These are phyloP conservation scores for Colletotrichum incanum DNA, from an alignment of 2,329 filamentous ascomycete species.

Conservation along the genomic window DNA sequence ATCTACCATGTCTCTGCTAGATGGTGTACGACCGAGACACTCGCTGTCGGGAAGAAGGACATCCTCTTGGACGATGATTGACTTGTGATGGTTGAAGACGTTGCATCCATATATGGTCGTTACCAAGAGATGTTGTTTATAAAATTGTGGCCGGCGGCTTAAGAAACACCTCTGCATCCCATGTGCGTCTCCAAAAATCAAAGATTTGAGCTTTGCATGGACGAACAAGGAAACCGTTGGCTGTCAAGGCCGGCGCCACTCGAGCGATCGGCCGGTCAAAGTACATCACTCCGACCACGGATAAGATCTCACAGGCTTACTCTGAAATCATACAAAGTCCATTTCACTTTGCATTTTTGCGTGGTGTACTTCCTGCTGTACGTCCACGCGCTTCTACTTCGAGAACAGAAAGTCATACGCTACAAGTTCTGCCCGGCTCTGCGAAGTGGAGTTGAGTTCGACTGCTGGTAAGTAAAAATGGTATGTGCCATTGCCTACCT, in stretches of 20 bases:
- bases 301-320: not conserved
- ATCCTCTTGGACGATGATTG: not conserved
- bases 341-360: not conserved
- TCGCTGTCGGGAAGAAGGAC: not conserved
- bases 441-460: too few relatives aligned
- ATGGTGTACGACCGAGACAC: not conserved
- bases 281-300: conserved; percentile 1
- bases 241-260: conserved; percentile 1
- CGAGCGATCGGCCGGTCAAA: conserved; percentile 3
- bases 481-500: not conserved
- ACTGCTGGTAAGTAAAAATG: not conserved
- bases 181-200: conserved; percentile 19
- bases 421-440: not conserved
- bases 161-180: conserved; percentile 9
- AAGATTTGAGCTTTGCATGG: conserved; percentile 12
- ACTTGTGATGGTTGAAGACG: not conserved
- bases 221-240: conserved; percentile 33
- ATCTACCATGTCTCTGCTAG: conserved; percentile 67
- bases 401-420: not conserved
- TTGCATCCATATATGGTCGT: conserved; percentile 42
- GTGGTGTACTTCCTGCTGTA: conserved; percentile 8
- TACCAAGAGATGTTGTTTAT: not conserved
- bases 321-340: not conserved
- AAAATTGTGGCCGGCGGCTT: not conserved
- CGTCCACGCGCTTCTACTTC: not conserved